A percentile compares a stretch with the other conserved stretches of the same genome.
Evolutionary conservation across 441 rosid genomes (phyloP).

Genomic region (Capsella rubella): DNA sequence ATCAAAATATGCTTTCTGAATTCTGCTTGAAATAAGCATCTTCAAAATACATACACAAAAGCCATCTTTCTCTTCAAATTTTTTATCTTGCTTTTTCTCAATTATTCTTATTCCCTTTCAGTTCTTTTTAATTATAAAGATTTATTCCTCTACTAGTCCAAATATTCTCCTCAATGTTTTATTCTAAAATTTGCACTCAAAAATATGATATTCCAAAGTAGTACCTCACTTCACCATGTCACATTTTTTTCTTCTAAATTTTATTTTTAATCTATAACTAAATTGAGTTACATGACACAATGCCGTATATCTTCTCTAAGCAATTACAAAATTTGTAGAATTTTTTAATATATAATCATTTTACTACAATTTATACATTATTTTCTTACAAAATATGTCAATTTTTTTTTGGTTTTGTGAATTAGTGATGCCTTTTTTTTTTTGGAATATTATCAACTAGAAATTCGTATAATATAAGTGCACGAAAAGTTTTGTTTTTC

Average conservation of each 20-base stretch:
- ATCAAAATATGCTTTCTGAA: constrained; percentile 28
- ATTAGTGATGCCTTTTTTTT: no score
- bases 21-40: constrained; percentile 24
- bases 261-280: no score
- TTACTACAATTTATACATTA: neutral
- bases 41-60: neutral
- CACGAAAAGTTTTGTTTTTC: neutral
- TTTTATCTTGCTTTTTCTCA: constrained; percentile 22
- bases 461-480: neutral
- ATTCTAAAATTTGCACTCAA: constrained; percentile 31
- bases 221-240: constrained; percentile 9
- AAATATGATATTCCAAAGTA: constrained; percentile 28
- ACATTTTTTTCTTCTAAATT: neutral
- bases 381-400: neutral
- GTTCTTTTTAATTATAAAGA: constrained; percentile 18
- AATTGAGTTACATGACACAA: no score
- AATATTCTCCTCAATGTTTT: constrained; percentile 23
- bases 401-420: no score
- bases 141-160: constrained; percentile 39
- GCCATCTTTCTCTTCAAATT: constrained; percentile 16
- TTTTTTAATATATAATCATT: neutral
- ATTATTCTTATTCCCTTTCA: constrained; percentile 36
- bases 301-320: no score
- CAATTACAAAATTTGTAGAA: neutral
- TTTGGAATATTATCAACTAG: neutral